Conservation (phyloP, 371 early-diverging fungal species). For the Circinella minor region DNA sequence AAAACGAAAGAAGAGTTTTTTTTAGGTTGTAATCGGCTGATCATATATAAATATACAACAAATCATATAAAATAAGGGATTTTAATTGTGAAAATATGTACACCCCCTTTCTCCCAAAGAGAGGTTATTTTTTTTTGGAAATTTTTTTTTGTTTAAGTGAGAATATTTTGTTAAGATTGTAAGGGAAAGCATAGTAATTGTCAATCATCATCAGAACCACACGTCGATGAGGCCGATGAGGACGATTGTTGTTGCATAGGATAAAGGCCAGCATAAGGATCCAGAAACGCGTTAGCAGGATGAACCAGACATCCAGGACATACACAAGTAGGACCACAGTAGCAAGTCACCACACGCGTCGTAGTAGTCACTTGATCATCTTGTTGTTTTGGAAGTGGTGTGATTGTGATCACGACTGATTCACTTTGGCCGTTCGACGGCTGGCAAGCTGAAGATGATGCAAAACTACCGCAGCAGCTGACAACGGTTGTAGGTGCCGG, state of each 20-base stretch:
- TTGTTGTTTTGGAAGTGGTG: slow-evolving; percentile 34
- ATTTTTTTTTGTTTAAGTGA: too few species aligned
- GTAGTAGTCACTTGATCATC: slow-evolving; percentile 13
- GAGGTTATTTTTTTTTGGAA: slow-evolving; percentile 7
- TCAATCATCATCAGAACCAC: slow-evolving; percentile 19
- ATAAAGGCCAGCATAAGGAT: slow-evolving; percentile 29
- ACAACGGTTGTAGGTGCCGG: slow-evolving; percentile 9
- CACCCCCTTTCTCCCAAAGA: slow-evolving; percentile 8
- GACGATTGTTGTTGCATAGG: slow-evolving; percentile 10
- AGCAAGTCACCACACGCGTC: slow-evolving; percentile 33
- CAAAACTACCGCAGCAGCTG: slow-evolving; percentile 6
- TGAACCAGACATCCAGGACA: slow-evolving; percentile 38
- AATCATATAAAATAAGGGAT: not conserved
- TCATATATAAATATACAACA: slow-evolving; percentile 2
- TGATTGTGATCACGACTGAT: slow-evolving; percentile 52
- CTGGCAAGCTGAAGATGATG: slow-evolving; percentile 3
- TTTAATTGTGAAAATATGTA: not conserved
- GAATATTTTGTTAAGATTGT: not conserved
- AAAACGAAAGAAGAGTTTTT: not conserved
- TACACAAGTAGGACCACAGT: slow-evolving; percentile 26
- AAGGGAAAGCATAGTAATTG: slow-evolving; percentile 3
- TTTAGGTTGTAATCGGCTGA: not conserved
- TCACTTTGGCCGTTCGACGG: slow-evolving; percentile 21
- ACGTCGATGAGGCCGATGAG: slow-evolving; percentile 14
- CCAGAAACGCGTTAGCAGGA: slow-evolving; percentile 20